These are phyloP conservation scores for Tubosaeta brunneosetosa DNA, from an alignment of 768 basidiomycete species.

Conservation along the genomic window DNA sequence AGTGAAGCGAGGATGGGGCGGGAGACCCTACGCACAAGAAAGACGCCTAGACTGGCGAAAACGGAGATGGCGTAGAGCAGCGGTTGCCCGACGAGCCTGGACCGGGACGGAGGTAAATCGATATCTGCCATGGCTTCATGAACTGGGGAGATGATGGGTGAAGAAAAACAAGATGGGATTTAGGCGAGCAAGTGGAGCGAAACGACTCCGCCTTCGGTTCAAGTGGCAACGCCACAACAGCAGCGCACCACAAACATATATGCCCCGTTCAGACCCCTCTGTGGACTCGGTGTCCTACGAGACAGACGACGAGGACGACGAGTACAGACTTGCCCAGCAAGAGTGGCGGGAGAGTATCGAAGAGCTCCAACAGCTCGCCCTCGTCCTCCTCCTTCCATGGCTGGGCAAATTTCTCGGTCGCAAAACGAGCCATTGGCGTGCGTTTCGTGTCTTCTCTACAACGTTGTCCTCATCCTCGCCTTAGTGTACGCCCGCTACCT, in stretches of 20 bases:
- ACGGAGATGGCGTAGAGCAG: slow-evolving; percentile 76
- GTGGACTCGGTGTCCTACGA: slow-evolving; percentile 58
- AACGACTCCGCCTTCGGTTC: neutral
- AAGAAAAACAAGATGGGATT: slow-evolving; percentile 11
- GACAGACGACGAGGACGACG: slow-evolving; percentile 60
- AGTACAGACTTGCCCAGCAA: slow-evolving; percentile 71
- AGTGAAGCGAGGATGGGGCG: slow-evolving; percentile 1
- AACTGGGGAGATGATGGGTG: slow-evolving; percentile 21
- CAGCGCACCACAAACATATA: slow-evolving; percentile 28
- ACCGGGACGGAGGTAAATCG: slow-evolving; percentile 27
- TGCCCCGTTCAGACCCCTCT: slow-evolving; percentile 61
- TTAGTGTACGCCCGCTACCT: slow-evolving; percentile 70
- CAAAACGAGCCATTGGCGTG: slow-evolving; percentile 83
- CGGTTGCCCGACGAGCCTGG: slow-evolving; percentile 69
- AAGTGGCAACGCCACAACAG: slow-evolving; percentile 16
- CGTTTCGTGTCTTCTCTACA: slow-evolving; percentile 27
- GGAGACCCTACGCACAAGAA: slow-evolving; percentile 52
- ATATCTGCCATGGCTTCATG: slow-evolving; percentile 54
- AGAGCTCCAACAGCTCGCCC: slow-evolving; percentile 77
- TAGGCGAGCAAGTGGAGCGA: slow-evolving; percentile 14
- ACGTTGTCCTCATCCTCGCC: slow-evolving; percentile 9
- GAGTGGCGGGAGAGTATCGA: slow-evolving; percentile 92
- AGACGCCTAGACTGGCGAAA: slow-evolving; percentile 82
- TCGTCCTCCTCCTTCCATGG: slow-evolving; percentile 78
- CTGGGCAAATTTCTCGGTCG: slow-evolving; percentile 87